These are phyloP conservation scores for Echria macrotheca DNA, from an alignment of 495 filamentous ascomycete genomes.

Conservation along the genomic window DNA sequence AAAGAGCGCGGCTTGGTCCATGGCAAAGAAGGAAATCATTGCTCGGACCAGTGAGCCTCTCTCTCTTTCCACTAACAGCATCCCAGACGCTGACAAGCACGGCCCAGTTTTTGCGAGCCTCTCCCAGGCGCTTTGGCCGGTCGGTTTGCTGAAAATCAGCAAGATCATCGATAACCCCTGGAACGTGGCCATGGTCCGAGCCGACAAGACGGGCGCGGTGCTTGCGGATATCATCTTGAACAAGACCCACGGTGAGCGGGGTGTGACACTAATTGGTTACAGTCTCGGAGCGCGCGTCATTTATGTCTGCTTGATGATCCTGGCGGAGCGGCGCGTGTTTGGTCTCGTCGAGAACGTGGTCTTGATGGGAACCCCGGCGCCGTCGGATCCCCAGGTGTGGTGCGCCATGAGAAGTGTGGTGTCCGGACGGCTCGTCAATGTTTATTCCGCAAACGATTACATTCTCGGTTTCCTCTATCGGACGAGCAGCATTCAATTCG, in stretches of 20 bases:
- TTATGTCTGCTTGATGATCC: slow-evolving; percentile 68
- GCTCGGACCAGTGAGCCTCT: slow-evolving; percentile 35
- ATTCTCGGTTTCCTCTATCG: slow-evolving; percentile 56
- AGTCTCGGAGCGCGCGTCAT: slow-evolving; percentile 87
- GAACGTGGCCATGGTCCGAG: slow-evolving; percentile 69
- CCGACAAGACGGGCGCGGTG: slow-evolving; percentile 80
- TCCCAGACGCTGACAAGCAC: slow-evolving; percentile 37
- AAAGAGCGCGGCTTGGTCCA: slow-evolving; percentile 69
- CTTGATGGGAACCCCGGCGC: slow-evolving; percentile 76
- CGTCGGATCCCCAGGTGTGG: slow-evolving; percentile 50
- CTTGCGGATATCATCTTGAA: slow-evolving; percentile 86
- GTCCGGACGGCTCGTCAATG: slow-evolving; percentile 52
- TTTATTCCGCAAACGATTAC: slow-evolving; percentile 56
- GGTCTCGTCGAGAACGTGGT: slow-evolving; percentile 82
- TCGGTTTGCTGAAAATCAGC: slow-evolving; percentile 70
- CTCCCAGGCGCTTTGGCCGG: slow-evolving; percentile 66
- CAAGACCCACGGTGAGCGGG: slow-evolving; percentile 81
- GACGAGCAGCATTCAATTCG: slow-evolving; percentile 47
- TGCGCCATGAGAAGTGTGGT: slow-evolving; percentile 52
- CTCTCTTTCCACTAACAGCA: slow-evolving; percentile 5
- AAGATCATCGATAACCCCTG: slow-evolving; percentile 87
- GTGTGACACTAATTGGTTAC: slow-evolving; percentile 84
- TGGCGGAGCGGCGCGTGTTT: slow-evolving; percentile 75
- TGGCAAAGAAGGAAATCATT: slow-evolving; percentile 71
- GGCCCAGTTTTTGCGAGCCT: slow-evolving; percentile 62